Base-by-base conservation (phyloP, 352 stramenopile species). In the Hyaloperonospora brassicae region DNA sequence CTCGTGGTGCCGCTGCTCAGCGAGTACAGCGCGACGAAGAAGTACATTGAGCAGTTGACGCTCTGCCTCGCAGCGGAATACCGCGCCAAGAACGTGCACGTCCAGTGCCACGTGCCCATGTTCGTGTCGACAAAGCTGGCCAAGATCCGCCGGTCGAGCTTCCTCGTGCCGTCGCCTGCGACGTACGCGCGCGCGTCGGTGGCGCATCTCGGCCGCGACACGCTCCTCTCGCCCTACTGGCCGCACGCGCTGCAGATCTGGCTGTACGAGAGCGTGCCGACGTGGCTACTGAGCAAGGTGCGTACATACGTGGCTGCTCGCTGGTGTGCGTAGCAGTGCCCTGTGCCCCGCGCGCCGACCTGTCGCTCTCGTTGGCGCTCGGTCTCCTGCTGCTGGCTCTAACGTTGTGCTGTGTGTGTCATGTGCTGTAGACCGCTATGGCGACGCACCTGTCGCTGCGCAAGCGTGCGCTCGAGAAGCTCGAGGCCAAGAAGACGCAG, bases 111-210 rank as follows among this genome's bases (percentile, higher is more conserved):
- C 67, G 90, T 97, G 62, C 97, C 97, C 30, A 98, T 99, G 76
- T 98, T 99, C 61, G 96, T 99, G 54, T 95, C 96, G 34, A 98
- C 97, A 23, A 99, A 99, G 78, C 75, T 99, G 45, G 95, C 96
- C 52, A 99, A 99, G 76, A 97, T 99, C 79, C 87, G 96, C 50
- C 93, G 97, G 59, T 69, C 92, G 54, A 93, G 70, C 54, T 83
- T 98, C 57, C 92, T 90, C 62, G 93, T 98, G 50, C 95, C 95
- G 25, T 91, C 77, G 47, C 86, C 96, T 7, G 60, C 82, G 9
- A 84, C 84, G 35, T 98, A 97, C 79, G 95, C 91, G 47, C 81
- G 81, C 50, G 76, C 94, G 22, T 95, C 84, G 8, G 86, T 98
- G 44, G 84, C 76, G 39, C 95, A 93, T 57, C 86, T 99, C 50